These are phyloP conservation scores for Phytophthora litchii DNA, from an alignment of 352 stramenopile genomes.

Conservation along the genomic window DNA sequence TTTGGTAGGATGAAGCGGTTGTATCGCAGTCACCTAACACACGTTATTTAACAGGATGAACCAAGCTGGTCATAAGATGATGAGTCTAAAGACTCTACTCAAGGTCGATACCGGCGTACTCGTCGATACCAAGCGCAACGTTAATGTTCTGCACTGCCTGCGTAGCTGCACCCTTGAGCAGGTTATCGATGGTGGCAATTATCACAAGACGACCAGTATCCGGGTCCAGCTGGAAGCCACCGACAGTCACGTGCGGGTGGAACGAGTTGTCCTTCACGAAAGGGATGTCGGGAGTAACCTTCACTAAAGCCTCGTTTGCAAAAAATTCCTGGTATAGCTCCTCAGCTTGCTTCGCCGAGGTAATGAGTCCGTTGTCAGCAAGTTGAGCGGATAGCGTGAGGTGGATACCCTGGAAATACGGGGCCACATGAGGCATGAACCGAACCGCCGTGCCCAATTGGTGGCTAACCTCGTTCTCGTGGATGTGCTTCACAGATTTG, in stretches of 20 bases:
- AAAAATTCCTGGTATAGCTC: constrained; percentile 86
- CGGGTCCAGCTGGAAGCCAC: constrained; percentile 89
- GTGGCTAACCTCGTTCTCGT: constrained; percentile 87
- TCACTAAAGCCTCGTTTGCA: constrained; percentile 83
- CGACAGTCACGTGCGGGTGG: constrained; percentile 80
- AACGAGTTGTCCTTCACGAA: constrained; percentile 81
- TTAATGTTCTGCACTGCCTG: constrained; percentile 97
- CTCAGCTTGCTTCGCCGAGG: constrained; percentile 73
- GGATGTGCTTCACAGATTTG: constrained; percentile 92
- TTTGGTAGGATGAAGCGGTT: constrained; percentile 15
- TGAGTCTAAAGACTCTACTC: constrained; percentile 31
- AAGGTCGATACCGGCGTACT: constrained; percentile 75
- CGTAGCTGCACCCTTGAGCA: constrained; percentile 93
- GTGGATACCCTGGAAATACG: constrained; percentile 95
- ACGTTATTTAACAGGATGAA: constrained; percentile 6
- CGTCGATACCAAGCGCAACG: constrained; percentile 90
- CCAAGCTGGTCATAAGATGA: constrained; percentile 17
- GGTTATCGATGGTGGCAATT: constrained; percentile 93
- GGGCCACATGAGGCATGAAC: constrained; percentile 94
- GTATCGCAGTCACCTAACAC: neutral
- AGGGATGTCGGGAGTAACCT: constrained; percentile 69
- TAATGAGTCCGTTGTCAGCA: constrained; percentile 50
- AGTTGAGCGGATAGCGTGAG: constrained; percentile 88
- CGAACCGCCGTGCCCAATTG: constrained; percentile 84
- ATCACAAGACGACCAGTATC: constrained; percentile 87